phyloP scores from a whole-genome alignment of 768 basidiomycete species.

The Naematelia encephala region DNA sequence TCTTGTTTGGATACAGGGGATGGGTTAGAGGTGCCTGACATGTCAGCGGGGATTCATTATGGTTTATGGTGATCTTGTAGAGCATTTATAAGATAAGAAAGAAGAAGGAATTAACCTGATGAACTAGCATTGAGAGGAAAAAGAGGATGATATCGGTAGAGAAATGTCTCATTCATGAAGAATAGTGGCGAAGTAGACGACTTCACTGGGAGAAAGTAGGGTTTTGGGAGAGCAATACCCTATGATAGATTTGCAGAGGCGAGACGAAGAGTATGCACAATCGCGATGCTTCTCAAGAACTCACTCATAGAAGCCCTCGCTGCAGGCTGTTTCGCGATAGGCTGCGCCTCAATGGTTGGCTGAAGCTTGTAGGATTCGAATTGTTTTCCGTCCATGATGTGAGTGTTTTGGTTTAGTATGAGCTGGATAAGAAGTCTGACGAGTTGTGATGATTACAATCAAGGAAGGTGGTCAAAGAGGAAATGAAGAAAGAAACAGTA shows the following conservation, averaged over 20 bases:
- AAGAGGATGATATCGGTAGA: neutral
- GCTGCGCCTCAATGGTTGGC: slow-evolving; percentile 27
- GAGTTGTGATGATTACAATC: too few relatives aligned
- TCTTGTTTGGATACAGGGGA: slow-evolving; percentile 19
- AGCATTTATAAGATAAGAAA: too few relatives aligned
- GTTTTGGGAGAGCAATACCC: too few relatives aligned
- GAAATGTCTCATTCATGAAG: neutral
- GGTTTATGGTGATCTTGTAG: neutral
- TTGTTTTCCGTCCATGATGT: slow-evolving; percentile 1
- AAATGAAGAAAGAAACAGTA: too few relatives aligned
- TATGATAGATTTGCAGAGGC: too few relatives aligned
- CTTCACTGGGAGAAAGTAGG: too few relatives aligned
- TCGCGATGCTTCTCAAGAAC: too few relatives aligned
- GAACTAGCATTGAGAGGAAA: neutral
- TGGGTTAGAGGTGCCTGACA: slow-evolving; percentile 5
- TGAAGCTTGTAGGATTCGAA: slow-evolving; percentile 17
- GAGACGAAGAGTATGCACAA: too few relatives aligned
- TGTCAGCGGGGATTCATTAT: slow-evolving; percentile 2
- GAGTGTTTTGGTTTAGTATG: neutral
- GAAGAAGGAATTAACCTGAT: too few relatives aligned
- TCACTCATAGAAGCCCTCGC: slow-evolving; percentile 32
- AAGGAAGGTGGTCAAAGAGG: too few relatives aligned
- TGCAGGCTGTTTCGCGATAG: slow-evolving; percentile 34
- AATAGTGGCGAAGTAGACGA: neutral
- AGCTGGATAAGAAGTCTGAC: too few relatives aligned